phyloP scores from a whole-genome alignment of 192 early-diverging fungal species.

The Thamnidium elegans region DNA sequence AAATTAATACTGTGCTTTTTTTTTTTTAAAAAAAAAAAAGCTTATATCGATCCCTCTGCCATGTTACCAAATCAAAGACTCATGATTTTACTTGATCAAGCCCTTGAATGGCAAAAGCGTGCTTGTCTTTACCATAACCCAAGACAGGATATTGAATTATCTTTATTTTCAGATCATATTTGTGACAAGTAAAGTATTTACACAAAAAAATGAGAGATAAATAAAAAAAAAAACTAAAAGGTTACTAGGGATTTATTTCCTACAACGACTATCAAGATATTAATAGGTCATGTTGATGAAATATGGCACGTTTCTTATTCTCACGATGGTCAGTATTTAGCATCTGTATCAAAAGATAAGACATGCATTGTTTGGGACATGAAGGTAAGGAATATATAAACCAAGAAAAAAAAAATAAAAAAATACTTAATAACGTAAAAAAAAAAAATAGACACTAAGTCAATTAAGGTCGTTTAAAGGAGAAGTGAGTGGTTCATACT shows the following conservation, averaged over 20 bases:
- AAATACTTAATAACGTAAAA: neutral
- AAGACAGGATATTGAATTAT: slow-evolving; percentile 45
- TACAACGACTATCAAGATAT: slow-evolving; percentile 57
- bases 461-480: slow-evolving; percentile 53
- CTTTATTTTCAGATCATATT: slow-evolving; percentile 68
- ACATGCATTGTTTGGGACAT: slow-evolving; percentile 88
- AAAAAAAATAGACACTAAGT: slow-evolving; percentile 51
- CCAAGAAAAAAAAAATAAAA: neutral
- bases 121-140: slow-evolving; percentile 85
- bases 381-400: slow-evolving; percentile 39
- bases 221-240: neutral
- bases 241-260: slow-evolving; percentile 43
- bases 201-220: neutral
- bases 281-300: slow-evolving; percentile 80
- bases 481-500: slow-evolving; percentile 77
- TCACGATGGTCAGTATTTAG: slow-evolving; percentile 80
- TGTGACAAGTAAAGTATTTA: slow-evolving; percentile 61
- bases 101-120: slow-evolving; percentile 65
- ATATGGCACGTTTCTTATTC: slow-evolving; percentile 97
- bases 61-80: slow-evolving; percentile 92
- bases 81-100: slow-evolving; percentile 79
- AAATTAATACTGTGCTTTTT: slow-evolving; percentile 9
- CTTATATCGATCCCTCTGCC: slow-evolving; percentile 68
- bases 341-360: slow-evolving; percentile 88
- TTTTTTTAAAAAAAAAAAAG: slow-evolving; percentile 42